Evolutionary conservation across 2,329 filamentous ascomycete genomes (phyloP).

Genomic region (Ophiosphaerella herpotricha): DNA sequence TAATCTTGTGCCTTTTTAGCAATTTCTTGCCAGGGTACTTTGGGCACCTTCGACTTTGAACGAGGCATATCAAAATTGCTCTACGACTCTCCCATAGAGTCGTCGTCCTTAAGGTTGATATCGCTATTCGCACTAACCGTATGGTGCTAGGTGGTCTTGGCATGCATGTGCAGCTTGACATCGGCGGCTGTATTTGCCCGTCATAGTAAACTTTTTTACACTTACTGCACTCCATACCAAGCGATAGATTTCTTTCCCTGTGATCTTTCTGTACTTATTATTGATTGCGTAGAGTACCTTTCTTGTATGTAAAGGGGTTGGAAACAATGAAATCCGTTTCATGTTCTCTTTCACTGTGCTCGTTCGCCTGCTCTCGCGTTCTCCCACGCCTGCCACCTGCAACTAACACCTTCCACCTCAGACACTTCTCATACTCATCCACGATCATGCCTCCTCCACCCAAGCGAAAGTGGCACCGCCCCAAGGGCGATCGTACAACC

Average conservation of each 20-base stretch:
- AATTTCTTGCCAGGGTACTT: slow-evolving; percentile 29
- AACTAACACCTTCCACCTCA: slow-evolving; percentile 25
- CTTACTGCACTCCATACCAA: not conserved
- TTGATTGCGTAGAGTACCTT: slow-evolving; percentile 7
- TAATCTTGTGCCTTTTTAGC: slow-evolving; percentile 32
- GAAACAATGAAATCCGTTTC: slow-evolving; percentile 32
- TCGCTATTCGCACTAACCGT: too few relatives aligned
- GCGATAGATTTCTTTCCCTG: slow-evolving; percentile 1
- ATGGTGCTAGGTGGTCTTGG: too few relatives aligned
- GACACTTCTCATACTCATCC: slow-evolving; percentile 17
- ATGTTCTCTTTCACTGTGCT: slow-evolving; percentile 22
- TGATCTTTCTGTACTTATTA: slow-evolving; percentile 7
- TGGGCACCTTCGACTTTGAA: slow-evolving; percentile 8
- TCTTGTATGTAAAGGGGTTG: slow-evolving; percentile 28
- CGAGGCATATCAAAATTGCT: slow-evolving; percentile 2
- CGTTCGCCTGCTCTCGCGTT: slow-evolving; percentile 23
- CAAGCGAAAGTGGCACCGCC: slow-evolving; percentile 30
- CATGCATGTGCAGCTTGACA: too few relatives aligned
- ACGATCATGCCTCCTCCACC: slow-evolving; percentile 29
- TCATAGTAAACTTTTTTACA: not conserved
- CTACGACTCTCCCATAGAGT: not conserved
- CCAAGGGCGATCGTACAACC: slow-evolving; percentile 9
- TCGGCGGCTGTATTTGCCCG: too few relatives aligned
- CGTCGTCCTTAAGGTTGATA: too few relatives aligned
- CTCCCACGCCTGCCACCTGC: slow-evolving; percentile 20